Evolutionary conservation across 1,284 basidiomycete species (phyloP), one percentile per base, ranked within the genome.

Genomic region (Boletellus deceptivus): DNA sequence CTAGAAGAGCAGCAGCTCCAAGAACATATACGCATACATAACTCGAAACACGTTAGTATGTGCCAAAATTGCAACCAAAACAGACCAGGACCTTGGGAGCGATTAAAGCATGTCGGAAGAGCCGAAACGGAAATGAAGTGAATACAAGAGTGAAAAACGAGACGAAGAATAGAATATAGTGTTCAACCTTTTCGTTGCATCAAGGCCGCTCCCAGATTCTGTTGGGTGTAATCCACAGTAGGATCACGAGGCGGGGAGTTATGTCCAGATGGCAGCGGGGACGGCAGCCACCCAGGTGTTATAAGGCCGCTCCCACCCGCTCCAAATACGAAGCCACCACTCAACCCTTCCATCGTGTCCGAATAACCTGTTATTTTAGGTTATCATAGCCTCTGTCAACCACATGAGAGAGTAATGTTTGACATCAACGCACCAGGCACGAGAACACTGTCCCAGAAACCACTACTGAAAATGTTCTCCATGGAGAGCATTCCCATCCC

Each of bases 361-460:
- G 80, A 79, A 59, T 88, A 91, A 1, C 89, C 89, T 91, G 56
- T 56, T 46, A 37, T 55, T 46, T 48, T 31, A 24, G 4, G 56
- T 56, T 46, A 37, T 55, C 47, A 49, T 31, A 24, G 4, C n/a
- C 36, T 46, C 43, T n/a, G 27, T 68, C 39, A 67, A 42, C 42
- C 27, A 41, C 14, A 18, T 14, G 17, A 14, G 11, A 43, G 6
- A 22, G 24, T 6, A 35, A 56, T 29, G 14, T 48, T 48, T 25
- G 16, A 31, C 6, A 41, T 16, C 45, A 37, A 73, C 83, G 54
- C 59, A 89, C 88, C 89, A 59, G 89, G 89, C 40, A 91, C 83
- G 29, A 91, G 78, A 56, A 91, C 82, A 61, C 77, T 90, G 66
- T 91, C 89, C 89, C 89, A 92, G 66, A 92, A 92, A 37, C 80